Base-by-base conservation (phyloP, 2,329 filamentous ascomycete species). In the Claviceps paspali region DNA sequence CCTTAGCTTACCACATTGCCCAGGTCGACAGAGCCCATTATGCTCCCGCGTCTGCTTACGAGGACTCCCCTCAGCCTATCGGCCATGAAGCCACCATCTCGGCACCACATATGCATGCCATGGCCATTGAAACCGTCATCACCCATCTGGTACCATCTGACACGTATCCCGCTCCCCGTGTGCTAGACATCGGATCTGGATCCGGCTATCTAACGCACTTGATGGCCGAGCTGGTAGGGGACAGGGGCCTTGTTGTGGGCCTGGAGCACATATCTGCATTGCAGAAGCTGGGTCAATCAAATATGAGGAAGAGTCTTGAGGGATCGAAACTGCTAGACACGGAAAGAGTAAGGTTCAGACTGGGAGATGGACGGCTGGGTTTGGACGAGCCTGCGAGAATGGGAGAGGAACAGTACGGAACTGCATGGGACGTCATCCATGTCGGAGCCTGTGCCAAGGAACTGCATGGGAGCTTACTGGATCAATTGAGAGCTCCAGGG, bases 11-110 rank as follows among this genome's bases (percentile, higher is more conserved):
- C 21, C 24, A 35, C 26, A 6, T 3, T 28, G 4, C 21, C 24
- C 33, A 86, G 79, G 85, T 96, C 52, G 88, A 98, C 59, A 76
- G 91, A 43, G 86, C 73, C 0, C 73, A 96, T 59, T 96, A 88
- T 60, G 73, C 82, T 11, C 82, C 83, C 3, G 51, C 58, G 0
- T 56, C 56, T 8, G 76, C 91, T 3, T 96, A 96, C 53, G 55
- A 65, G 39, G 70, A 75, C 56, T 62, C 60, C 0, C 70, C 69
- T 0, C 70, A 75, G 45, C 48, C 60, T 41, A 73, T 76, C 56
- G 70, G 70, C 42, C 57, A 72, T 53, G 45, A 45, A 6, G 71
- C 67, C 30, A 75, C 71, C 50, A 76, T 76, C 44, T 69, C 64
- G 2, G 71, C 71, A 2, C 71, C 71, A 21, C 71, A 76, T 55